Conservation (phyloP, 2,329 filamentous ascomycete species). For the Claviceps paspali region DNA sequence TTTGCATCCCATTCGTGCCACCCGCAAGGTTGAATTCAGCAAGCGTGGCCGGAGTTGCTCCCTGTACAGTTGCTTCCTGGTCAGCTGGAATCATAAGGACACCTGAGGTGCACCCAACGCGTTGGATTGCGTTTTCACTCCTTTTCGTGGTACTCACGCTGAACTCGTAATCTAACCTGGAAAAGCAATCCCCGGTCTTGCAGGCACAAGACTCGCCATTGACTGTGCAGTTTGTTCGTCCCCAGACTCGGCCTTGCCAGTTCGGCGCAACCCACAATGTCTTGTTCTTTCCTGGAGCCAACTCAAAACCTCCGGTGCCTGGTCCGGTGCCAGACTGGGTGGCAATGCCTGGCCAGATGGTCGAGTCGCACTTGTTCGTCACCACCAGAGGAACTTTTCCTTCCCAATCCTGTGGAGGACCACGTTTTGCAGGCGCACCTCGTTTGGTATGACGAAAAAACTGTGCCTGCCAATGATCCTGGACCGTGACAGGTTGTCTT, state of each 20-base stretch:
- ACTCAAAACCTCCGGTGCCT: constrained; percentile 50
- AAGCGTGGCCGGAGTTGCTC: constrained; percentile 57
- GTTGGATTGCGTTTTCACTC: too few species aligned
- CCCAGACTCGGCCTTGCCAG: constrained; percentile 76
- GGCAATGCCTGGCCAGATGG: constrained; percentile 61
- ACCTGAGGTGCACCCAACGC: too few species aligned
- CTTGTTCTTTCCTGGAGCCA: constrained; percentile 40
- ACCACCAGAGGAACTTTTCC: constrained; percentile 45
- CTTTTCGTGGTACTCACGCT: constrained; percentile 34
- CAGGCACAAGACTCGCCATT: constrained; percentile 53
- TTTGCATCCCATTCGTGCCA: constrained; percentile 42
- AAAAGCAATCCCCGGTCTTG: constrained; percentile 61
- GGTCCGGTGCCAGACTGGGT: constrained; percentile 60
- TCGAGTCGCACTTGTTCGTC: constrained; percentile 55
- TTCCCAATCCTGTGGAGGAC: constrained; percentile 17
- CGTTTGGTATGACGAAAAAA: constrained; percentile 14
- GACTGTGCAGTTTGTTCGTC: constrained; percentile 69
- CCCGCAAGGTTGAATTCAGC: constrained; percentile 68
- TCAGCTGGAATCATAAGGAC: too few species aligned
- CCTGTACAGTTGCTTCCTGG: too few species aligned
- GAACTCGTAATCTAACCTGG: constrained; percentile 51
- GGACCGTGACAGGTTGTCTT: constrained; percentile 5
- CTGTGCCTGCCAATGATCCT: constrained; percentile 13
- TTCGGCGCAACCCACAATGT: constrained; percentile 52
- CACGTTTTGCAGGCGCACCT: constrained; percentile 13